Base-by-base conservation (phyloP, 306 rosid genomes). In the Inga laurina region DNA sequence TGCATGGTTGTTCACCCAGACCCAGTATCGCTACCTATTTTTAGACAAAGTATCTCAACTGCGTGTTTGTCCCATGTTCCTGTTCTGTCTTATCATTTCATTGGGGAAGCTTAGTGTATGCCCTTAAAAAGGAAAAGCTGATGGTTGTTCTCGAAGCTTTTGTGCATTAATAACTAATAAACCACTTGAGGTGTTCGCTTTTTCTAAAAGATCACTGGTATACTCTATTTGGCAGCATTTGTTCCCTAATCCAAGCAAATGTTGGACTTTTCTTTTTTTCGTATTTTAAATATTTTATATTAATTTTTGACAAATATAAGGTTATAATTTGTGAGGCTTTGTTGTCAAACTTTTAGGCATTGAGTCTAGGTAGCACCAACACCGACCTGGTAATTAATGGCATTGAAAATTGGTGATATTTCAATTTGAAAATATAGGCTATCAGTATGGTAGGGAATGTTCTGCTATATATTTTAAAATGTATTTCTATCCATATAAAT, bases 1-100 rank as follows among this genome's bases (percentile, higher is more conserved):
- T 12, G 49, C 78, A 57, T 66, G 69, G 75, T 80, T 86, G 41
- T 46, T 81, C 57, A 43, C 71, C 45, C 66, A 71, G 57, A 43
- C 71, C 52, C 57, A 62, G 57, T 51, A 70, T 79, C 75, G 72
- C 49, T 51, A 46, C 3, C 45, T 65, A 71, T 76, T 19, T 45
- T 45, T 41, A 39, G 82, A 59, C 32, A 27, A 32, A 37, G 13
- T 13, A 44, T 56, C 56, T 61, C 24, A 68, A 75, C 52, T 59
- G 35, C 32, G 43, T 83, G 74, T 80, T 72, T 37, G 56, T 72
- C 44, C 75, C 32, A 22, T 48, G n/a, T 16, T 80, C 66, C 72
- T 65, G 78, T 45, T 51, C 77, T 75, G 54, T 75, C 66, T 59
- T 64, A 70, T 16, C 54, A 10, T 14, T 82, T 82, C 69, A 22